A percentile compares a stretch with the other conserved stretches of the same genome.
These are phyloP conservation scores for Venustampulla echinocandica DNA, from an alignment of 495 filamentous ascomycete genomes.

Conservation along the genomic window DNA sequence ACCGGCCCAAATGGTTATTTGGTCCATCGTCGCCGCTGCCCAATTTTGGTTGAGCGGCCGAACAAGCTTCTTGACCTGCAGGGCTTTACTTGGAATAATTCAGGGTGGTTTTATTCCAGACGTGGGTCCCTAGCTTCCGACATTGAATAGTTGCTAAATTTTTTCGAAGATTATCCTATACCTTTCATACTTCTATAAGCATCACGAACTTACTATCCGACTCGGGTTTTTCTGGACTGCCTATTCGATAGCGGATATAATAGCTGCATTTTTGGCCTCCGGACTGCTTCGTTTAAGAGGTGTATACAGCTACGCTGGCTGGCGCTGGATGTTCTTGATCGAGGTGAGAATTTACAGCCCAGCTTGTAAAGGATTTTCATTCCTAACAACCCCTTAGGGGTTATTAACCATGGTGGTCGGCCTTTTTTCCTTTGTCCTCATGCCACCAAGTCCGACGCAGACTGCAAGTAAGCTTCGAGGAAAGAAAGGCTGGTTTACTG, in stretches of 20 bases:
- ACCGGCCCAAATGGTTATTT: constrained; percentile 70
- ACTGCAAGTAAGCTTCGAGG: constrained; percentile 56
- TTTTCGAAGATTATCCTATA: constrained; percentile 48
- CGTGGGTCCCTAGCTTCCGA: constrained; percentile 6
- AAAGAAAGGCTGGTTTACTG: constrained; percentile 66
- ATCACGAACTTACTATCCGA: constrained; percentile 58
- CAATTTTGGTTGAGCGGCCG: constrained; percentile 58
- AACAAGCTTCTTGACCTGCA: constrained; percentile 52
- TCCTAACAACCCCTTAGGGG: constrained; percentile 36
- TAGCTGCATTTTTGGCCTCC: constrained; percentile 63
- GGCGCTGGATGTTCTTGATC: constrained; percentile 64
- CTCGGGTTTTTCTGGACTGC: constrained; percentile 66
- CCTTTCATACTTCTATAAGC: constrained; percentile 72
- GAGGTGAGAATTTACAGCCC: constrained; percentile 14
- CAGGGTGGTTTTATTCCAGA: constrained; percentile 65
- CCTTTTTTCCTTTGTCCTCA: constrained; percentile 54
- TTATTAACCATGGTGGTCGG: constrained; percentile 56
- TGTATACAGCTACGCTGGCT: constrained; percentile 52
- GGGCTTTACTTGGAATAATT: constrained; percentile 61
- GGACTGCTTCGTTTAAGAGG: constrained; percentile 62
- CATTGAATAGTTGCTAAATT: neutral
- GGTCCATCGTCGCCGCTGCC: constrained; percentile 62
- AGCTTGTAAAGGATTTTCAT: neutral
- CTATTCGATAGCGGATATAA: constrained; percentile 56
- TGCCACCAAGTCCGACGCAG: constrained; percentile 67